These are phyloP conservation scores for Rhodotorula babjevae DNA, from an alignment of 768 basidiomycete genomes.

Conservation along the genomic window DNA sequence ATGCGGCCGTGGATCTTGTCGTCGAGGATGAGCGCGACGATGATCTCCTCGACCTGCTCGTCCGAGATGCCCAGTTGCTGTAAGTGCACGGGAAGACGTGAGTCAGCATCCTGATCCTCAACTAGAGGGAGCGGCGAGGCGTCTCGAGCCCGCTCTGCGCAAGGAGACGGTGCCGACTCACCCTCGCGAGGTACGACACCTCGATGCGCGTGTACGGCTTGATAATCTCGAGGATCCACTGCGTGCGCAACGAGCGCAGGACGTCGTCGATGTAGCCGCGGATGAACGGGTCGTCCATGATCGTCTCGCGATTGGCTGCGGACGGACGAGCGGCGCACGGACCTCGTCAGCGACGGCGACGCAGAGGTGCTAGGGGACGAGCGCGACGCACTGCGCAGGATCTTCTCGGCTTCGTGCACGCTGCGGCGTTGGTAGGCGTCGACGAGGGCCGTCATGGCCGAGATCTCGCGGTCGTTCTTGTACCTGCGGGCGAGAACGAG, in stretches of 20 bases:
- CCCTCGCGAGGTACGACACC: constrained; percentile 86
- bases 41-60: constrained; percentile 85
- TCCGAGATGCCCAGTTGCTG: constrained; percentile 94
- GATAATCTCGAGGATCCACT: constrained; percentile 95
- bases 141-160: no score
- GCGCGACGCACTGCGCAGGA: constrained; percentile 64
- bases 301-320: constrained; percentile 84
- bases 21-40: constrained; percentile 88
- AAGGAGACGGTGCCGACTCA: constrained; percentile 44
- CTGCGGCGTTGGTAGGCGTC: constrained; percentile 94
- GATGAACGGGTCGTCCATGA: constrained; percentile 95
- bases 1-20: constrained; percentile 96
- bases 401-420: constrained; percentile 95
- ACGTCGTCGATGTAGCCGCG: constrained; percentile 93
- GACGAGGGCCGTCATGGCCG: constrained; percentile 95
- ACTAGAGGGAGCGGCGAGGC: no score
- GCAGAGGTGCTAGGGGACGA: constrained; percentile 4
- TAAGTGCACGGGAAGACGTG: neutral
- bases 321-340: neutral
- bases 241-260: constrained; percentile 84
- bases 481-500: constrained; percentile 55
- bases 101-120: neutral
- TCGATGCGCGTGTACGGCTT: constrained; percentile 95
- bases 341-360: neutral
- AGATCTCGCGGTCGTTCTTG: constrained; percentile 92